Conservation (phyloP, 352 stramenopile species). For the Peronospora destructor region DNA sequence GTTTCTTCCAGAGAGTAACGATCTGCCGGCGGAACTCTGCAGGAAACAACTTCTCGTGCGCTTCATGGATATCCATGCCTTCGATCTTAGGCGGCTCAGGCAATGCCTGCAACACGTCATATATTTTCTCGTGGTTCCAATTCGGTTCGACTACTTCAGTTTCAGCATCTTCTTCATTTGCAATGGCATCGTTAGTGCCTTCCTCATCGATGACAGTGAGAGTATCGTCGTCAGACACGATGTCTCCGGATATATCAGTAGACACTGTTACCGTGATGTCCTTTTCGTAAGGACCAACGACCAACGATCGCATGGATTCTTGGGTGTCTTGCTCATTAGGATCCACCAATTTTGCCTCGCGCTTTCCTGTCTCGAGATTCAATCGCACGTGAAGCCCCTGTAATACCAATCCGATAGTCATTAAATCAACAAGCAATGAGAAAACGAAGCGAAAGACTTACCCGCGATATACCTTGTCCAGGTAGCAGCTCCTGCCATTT, state of each 20-base stretch:
- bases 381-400: slow-evolving; percentile 80
- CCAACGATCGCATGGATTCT: slow-evolving; percentile 32
- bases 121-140: slow-evolving; percentile 86
- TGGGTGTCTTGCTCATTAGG: slow-evolving; percentile 19
- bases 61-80: slow-evolving; percentile 74
- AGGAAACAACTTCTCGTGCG: slow-evolving; percentile 54
- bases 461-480: slow-evolving; percentile 53
- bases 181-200: slow-evolving; percentile 7
- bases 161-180: slow-evolving; percentile 21
- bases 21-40: slow-evolving; percentile 71
- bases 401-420: slow-evolving; percentile 7
- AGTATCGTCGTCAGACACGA: slow-evolving; percentile 25
- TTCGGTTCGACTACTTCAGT: slow-evolving; percentile 41
- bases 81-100: slow-evolving; percentile 66
- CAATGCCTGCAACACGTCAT: slow-evolving; percentile 68
- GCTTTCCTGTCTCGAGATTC: slow-evolving; percentile 76
- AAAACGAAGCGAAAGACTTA: slow-evolving; percentile 15
- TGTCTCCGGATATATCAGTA: slow-evolving; percentile 49
- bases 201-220: slow-evolving; percentile 18
- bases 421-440: not conserved
- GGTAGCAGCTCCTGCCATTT: slow-evolving; percentile 68
- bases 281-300: slow-evolving; percentile 25
- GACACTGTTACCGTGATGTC: slow-evolving; percentile 48
- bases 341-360: slow-evolving; percentile 79
- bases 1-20: slow-evolving; percentile 74